These are phyloP conservation scores for Voacanga thouarsii DNA, from an alignment of 257 asterid species.

Conservation along the genomic window DNA sequence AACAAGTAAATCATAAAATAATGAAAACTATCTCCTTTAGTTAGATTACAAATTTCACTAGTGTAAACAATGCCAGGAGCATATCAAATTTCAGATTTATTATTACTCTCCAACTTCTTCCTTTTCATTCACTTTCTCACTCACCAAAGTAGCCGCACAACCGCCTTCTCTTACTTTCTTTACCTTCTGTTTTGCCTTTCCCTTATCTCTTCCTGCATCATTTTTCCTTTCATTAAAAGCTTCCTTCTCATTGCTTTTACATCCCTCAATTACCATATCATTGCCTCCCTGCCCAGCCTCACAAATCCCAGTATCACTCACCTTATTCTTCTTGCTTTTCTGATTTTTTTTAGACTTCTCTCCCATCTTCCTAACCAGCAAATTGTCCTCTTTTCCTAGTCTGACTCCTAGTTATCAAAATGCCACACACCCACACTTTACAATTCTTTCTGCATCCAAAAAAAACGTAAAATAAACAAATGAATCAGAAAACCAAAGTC, in stretches of 20 bases:
- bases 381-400: background rate
- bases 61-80: background rate
- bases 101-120: background rate
- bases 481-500: background rate
- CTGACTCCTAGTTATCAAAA: background rate
- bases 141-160: background rate
- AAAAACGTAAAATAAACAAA: background rate
- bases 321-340: conserved; percentile 8
- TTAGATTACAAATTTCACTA: background rate
- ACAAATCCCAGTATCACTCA: background rate
- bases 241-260: background rate
- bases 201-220: background rate
- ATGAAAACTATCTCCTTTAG: background rate
- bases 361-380: background rate
- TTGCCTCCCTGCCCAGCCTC: background rate
- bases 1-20: background rate
- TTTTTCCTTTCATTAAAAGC: background rate
- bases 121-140: background rate
- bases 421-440: background rate
- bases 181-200: background rate
- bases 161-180: background rate
- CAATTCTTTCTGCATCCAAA: background rate
- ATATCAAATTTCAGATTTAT: background rate
- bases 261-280: background rate
- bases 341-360: conserved; percentile 4